Evolutionary conservation across 805 yeast genomes (phyloP), one percentile per base, ranked within the genome.

Genomic region (Starmerella davenportii): DNA sequence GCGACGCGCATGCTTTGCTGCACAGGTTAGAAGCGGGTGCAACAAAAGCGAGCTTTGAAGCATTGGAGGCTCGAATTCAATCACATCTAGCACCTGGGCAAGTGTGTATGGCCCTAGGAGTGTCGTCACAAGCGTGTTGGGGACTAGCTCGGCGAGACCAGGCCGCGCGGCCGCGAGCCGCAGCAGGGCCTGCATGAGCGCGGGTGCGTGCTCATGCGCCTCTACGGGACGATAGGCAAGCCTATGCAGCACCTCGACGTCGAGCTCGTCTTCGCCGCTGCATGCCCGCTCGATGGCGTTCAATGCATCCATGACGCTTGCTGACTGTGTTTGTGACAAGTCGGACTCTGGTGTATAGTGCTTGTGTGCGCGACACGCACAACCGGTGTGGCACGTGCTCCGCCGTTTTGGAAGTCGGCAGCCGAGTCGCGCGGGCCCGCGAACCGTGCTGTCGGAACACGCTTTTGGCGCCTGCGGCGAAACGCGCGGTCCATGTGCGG

Each of bases 111-210:
- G 40, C 8, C 30, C 33, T 9, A 49, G 41, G 15, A 50, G 36
- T 23, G 38, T 38, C 11, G 30, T 33, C 7, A 49, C 32, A n/a
- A 42, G 30, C 4, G 35, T 14, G 16, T 35, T 38, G 3, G 52
- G 52, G 16, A 46, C 35, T 11, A 13, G 19, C 13, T 18, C 38
- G 17, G 43, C 40, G 14, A 33, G 24, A 5, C 35, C 37, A 5
- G 49, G 43, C 23, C 23, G 15, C 16, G 16, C 21, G 3, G 17
- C 18, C 2, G 38, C 43, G n/a, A 45, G 34, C 36, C 35, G 37
- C 17, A 40, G 37, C 1, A 49, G 39, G 33, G 41, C 37, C 20
- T 46, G 47, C 18, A 46, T 32, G 5, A 47, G 38, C 24, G n/a
- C 37, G 14, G 23, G 39, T 15, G 48, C 47, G 16, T 30, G 25